Evolutionary conservation across 2,329 filamentous ascomycete genomes (phyloP).

Genomic region (Dothidotthia symphoricarpi): DNA sequence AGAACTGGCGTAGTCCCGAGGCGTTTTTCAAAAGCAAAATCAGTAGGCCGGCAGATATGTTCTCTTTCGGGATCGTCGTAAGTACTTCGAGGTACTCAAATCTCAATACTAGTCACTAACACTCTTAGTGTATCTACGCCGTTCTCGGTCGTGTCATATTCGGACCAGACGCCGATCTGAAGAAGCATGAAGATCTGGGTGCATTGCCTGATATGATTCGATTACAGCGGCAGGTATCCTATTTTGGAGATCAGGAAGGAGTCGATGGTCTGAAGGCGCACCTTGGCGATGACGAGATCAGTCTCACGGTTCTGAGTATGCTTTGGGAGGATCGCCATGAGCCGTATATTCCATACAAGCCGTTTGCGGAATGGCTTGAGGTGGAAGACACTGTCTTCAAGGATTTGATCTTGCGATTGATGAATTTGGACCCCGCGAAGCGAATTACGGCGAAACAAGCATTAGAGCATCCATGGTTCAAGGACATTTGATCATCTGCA

Average conservation of each 20-base stretch:
- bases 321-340: constrained; percentile 36
- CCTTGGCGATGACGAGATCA: constrained; percentile 34
- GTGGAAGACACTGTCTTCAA: constrained; percentile 41
- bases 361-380: constrained; percentile 33
- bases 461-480: constrained; percentile 35
- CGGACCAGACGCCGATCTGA: constrained; percentile 26
- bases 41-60: constrained; percentile 32
- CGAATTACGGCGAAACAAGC: constrained; percentile 44
- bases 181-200: constrained; percentile 18
- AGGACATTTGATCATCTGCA: not conserved
- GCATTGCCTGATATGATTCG: constrained; percentile 24
- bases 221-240: constrained; percentile 32
- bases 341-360: constrained; percentile 33
- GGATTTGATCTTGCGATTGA: constrained; percentile 44
- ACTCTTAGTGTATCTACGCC: constrained; percentile 26
- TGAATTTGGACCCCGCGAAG: constrained; percentile 43
- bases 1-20: constrained; percentile 37
- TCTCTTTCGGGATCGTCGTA: constrained; percentile 32
- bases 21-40: constrained; percentile 26
- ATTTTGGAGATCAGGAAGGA: constrained; percentile 27
- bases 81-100: constrained; percentile 3
- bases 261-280: constrained; percentile 35
- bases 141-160: constrained; percentile 25
- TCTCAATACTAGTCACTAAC: constrained; percentile 11
- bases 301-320: constrained; percentile 31